Percentiles rank a stretch among this genome's conserved stretches.
These are phyloP conservation scores for Cryphonectria carpinicola DNA, from an alignment of 2,329 filamentous ascomycete species.

Conservation along the genomic window DNA sequence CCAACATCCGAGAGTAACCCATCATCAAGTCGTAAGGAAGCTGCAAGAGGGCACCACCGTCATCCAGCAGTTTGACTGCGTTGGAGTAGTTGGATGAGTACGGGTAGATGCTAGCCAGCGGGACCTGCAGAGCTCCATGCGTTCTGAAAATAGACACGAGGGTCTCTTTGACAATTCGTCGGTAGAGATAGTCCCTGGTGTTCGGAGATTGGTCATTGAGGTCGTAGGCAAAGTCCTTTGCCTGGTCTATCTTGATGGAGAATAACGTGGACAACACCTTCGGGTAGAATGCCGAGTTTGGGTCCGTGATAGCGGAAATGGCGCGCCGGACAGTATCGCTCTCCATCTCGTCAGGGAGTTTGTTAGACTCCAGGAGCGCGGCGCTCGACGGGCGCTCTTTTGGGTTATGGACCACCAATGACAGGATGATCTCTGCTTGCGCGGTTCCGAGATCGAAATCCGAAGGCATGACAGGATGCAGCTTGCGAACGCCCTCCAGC, in stretches of 20 bases:
- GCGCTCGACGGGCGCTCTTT: conserved; percentile 80
- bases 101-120: conserved; percentile 78
- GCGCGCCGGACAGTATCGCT: conserved; percentile 87
- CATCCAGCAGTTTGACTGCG: conserved; percentile 79
- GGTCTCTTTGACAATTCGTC: conserved; percentile 73
- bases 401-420: conserved; percentile 80
- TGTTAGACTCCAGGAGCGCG: conserved; percentile 82
- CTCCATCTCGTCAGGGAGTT: conserved; percentile 88
- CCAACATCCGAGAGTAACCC: conserved; percentile 83
- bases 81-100: conserved; percentile 79
- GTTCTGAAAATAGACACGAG: conserved; percentile 80
- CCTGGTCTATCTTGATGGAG: conserved; percentile 72
- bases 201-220: conserved; percentile 61
- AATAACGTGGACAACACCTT: conserved; percentile 90
- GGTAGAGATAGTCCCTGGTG: conserved; percentile 68
- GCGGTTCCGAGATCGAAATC: conserved; percentile 75
- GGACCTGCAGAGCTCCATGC: conserved; percentile 85
- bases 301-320: conserved; percentile 78
- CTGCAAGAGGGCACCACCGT: conserved; percentile 85
- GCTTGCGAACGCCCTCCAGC: conserved; percentile 70
- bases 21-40: conserved; percentile 93
- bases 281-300: conserved; percentile 83
- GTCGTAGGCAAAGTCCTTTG: conserved; percentile 82
- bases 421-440: conserved; percentile 78
- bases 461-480: conserved; percentile 68